Evolutionary conservation across 169 alveolate species (phyloP).

Genomic region (Theileria annulata): DNA sequence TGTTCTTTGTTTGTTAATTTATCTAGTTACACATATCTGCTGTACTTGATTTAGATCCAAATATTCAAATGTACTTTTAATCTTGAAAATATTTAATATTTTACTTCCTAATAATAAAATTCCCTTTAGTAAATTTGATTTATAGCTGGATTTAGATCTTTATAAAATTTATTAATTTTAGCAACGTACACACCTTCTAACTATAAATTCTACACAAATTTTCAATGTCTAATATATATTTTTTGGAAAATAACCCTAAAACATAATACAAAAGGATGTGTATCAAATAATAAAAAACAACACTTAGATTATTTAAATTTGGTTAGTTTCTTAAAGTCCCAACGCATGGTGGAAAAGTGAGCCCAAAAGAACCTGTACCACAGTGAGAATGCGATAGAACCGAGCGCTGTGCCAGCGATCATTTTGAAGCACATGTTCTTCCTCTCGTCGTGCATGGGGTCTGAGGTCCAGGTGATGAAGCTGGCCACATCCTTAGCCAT

Average conservation of each 20-base stretch:
- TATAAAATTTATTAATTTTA: too few relatives aligned
- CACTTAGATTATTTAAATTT: constrained; percentile 61
- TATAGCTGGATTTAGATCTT: too few relatives aligned
- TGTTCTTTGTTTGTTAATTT: not conserved
- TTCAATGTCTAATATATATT: not conserved
- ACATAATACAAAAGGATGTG: too few relatives aligned
- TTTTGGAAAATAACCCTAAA: not conserved
- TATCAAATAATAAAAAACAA: not conserved
- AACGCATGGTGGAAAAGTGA: constrained; percentile 80
- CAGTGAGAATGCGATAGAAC: constrained; percentile 78
- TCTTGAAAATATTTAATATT: not conserved
- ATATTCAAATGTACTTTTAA: not conserved
- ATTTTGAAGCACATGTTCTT: constrained; percentile 78
- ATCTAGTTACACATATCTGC: not conserved
- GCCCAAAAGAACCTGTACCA: constrained; percentile 87
- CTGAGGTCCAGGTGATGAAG: constrained; percentile 86
- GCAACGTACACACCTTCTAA: constrained; percentile 1
- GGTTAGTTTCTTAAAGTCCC: constrained; percentile 81
- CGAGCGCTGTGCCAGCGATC: constrained; percentile 76
- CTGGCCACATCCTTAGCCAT: constrained; percentile 90
- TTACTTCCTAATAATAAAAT: not conserved
- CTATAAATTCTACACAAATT: not conserved
- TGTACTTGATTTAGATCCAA: too few relatives aligned
- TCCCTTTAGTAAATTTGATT: not conserved
- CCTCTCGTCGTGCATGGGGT: constrained; percentile 86